Evolutionary conservation across 225 moss, liverwort and hornwort genomes (phyloP).

Genomic region (Bryoerythrophyllum caledonicum): DNA sequence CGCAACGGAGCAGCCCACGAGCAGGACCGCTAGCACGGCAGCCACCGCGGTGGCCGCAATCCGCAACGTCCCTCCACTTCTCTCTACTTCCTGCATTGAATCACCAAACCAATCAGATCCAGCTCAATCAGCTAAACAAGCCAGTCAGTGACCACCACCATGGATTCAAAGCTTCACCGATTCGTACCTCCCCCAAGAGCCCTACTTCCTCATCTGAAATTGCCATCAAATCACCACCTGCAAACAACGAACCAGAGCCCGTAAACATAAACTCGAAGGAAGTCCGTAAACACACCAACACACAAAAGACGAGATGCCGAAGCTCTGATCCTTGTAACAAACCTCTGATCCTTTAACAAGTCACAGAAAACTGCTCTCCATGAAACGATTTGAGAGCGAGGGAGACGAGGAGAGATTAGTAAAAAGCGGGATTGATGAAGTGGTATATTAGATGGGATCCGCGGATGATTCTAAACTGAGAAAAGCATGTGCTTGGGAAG

Average conservation of each 20-base stretch:
- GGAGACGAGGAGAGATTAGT: no score
- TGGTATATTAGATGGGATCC: not conserved
- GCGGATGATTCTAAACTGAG: not conserved
- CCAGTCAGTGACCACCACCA: not conserved
- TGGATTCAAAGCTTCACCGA: not conserved
- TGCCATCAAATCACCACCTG: constrained; percentile 19
- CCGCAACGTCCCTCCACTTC: not conserved
- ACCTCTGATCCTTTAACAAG: no score
- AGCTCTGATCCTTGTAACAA: no score
- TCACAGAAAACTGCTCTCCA: no score
- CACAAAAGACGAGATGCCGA: no score
- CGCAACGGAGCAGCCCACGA: constrained; percentile 25
- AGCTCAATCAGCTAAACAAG: no score
- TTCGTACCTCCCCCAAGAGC: constrained; percentile 24
- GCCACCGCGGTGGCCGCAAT: constrained; percentile 12
- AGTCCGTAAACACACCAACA: no score
- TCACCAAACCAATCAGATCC: not conserved
- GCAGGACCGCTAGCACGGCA: constrained; percentile 28
- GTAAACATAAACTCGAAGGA: no score
- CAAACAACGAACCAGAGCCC: not conserved
- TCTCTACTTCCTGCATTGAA: constrained; percentile 25
- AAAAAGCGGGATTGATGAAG: not conserved
- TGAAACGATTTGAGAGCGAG: no score
- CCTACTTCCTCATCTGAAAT: constrained; percentile 34
- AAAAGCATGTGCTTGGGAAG: constrained; percentile 18